phyloP scores from a whole-genome alignment of 768 basidiomycete species.

The Mycena rosella region DNA sequence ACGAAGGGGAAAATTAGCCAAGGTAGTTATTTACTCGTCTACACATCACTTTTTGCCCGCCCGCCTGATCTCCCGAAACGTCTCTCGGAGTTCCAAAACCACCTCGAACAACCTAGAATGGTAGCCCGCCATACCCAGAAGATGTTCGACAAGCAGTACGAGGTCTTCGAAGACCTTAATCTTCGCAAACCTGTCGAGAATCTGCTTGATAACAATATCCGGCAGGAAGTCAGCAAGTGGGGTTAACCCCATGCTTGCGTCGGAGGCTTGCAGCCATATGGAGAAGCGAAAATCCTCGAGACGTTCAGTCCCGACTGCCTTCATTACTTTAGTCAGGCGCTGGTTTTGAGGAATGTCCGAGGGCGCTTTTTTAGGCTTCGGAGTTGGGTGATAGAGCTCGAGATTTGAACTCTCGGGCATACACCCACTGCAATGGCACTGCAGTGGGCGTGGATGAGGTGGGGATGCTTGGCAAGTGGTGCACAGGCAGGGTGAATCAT shows the following conservation, averaged over 20 bases:
- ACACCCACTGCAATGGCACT: conserved; percentile 6
- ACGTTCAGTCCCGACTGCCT: neutral
- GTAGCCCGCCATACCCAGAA: neutral
- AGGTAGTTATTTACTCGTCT: too few species aligned
- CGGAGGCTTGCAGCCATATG: conserved; percentile 1
- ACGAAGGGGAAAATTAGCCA: too few species aligned
- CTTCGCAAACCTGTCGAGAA: conserved; percentile 12
- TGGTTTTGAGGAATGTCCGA: neutral
- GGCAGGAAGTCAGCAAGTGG: conserved; percentile 16
- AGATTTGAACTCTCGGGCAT: neutral
- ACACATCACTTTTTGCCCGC: neutral
- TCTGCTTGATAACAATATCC: neutral
- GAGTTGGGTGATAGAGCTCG: neutral
- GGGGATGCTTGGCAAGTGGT: neutral
- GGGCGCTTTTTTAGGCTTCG: neutral
- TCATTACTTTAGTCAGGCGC: conserved; percentile 15
- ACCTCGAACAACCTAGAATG: neutral
- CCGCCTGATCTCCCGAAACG: neutral
- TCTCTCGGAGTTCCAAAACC: neutral
- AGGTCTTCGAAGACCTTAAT: neutral
- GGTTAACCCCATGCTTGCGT: neutral
- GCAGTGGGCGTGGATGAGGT: neutral
- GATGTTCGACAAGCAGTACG: neutral
- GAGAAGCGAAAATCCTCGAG: conserved; percentile 6
- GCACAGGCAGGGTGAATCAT: neutral